Evolutionary conservation across 805 yeast genomes (phyloP).

Genomic region (Crinitomyces ghanaensis): DNA sequence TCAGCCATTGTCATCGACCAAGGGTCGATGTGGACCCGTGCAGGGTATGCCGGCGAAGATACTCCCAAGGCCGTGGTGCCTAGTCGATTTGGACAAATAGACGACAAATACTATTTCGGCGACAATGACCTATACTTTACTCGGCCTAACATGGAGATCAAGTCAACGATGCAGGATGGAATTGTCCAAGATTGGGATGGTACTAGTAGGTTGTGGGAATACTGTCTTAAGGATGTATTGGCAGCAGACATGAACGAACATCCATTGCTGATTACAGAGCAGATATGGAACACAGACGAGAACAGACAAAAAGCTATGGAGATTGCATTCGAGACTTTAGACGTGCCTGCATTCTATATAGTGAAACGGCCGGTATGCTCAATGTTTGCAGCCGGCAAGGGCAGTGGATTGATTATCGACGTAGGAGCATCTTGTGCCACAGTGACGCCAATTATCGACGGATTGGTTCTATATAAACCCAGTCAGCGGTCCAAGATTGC

Average conservation of each 20-base stretch:
- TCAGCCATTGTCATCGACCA: slow-evolving; percentile 86
- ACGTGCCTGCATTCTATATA: slow-evolving; percentile 70
- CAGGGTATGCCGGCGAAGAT: slow-evolving; percentile 90
- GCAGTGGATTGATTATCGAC: slow-evolving; percentile 51
- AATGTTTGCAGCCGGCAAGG: slow-evolving; percentile 77
- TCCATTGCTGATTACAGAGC: slow-evolving; percentile 77
- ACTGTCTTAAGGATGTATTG: slow-evolving; percentile 41
- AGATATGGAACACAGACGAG: slow-evolving; percentile 64
- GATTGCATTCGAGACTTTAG: slow-evolving; percentile 52
- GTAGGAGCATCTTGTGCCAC: slow-evolving; percentile 61
- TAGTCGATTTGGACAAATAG: slow-evolving; percentile 27
- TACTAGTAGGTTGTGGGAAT: slow-evolving; percentile 60
- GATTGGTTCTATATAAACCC: slow-evolving; percentile 33
- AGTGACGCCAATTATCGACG: slow-evolving; percentile 33
- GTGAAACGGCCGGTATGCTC: slow-evolving; percentile 81
- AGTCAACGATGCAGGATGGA: slow-evolving; percentile 16
- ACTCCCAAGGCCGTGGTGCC: slow-evolving; percentile 66
- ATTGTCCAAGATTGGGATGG: slow-evolving; percentile 66
- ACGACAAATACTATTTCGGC: slow-evolving; percentile 13
- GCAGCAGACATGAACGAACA: slow-evolving; percentile 48
- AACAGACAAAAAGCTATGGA: slow-evolving; percentile 65
- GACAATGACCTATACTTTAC: slow-evolving; percentile 14
- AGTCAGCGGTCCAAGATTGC: slow-evolving; percentile 56
- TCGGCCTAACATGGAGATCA: slow-evolving; percentile 13
- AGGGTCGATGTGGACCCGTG: slow-evolving; percentile 70